These are phyloP conservation scores for Apophysomyces elegans DNA, from an alignment of 371 early-diverging fungal species.

Conservation along the genomic window DNA sequence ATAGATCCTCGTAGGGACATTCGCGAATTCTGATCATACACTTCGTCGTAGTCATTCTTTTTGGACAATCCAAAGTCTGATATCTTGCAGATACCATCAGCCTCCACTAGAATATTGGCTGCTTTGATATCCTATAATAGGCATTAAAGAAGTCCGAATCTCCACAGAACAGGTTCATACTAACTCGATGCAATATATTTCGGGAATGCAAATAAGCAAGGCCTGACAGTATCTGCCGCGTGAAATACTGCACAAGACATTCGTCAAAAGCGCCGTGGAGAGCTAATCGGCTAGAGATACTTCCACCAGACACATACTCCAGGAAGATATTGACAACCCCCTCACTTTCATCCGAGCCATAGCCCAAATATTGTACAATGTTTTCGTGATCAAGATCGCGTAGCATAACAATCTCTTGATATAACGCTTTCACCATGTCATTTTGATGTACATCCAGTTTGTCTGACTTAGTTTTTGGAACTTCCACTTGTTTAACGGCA, in stretches of 20 bases:
- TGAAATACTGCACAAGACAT: conserved; percentile 76
- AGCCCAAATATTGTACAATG: conserved; percentile 83
- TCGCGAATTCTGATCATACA: conserved; percentile 40
- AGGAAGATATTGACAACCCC: conserved; percentile 84
- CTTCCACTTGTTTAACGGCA: conserved; percentile 97
- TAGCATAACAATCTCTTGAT: conserved; percentile 85
- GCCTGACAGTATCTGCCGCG: conserved; percentile 84
- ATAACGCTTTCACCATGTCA: conserved; percentile 63
- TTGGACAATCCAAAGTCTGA: conserved; percentile 98
- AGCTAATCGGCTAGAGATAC: conserved; percentile 70
- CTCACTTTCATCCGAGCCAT: conserved; percentile 66
- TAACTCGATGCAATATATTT: conserved; percentile 82
- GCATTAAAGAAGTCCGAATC: neutral
- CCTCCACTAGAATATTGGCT: conserved; percentile 89
- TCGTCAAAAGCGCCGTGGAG: conserved; percentile 79
- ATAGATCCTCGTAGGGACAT: conserved; percentile 17
- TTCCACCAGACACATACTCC: conserved; percentile 91
- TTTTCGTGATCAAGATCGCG: conserved; percentile 83
- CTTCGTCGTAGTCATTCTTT: conserved; percentile 62
- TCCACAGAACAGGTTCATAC: neutral
- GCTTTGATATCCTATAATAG: conserved; percentile 87
- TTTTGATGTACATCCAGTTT: conserved; percentile 32
- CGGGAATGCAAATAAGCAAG: conserved; percentile 91
- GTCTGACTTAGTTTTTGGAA: conserved; percentile 43
- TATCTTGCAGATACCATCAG: conserved; percentile 91